Conservation (phyloP, 2,329 filamentous ascomycete genomes). For the Calonectria pseudoturangicola region DNA sequence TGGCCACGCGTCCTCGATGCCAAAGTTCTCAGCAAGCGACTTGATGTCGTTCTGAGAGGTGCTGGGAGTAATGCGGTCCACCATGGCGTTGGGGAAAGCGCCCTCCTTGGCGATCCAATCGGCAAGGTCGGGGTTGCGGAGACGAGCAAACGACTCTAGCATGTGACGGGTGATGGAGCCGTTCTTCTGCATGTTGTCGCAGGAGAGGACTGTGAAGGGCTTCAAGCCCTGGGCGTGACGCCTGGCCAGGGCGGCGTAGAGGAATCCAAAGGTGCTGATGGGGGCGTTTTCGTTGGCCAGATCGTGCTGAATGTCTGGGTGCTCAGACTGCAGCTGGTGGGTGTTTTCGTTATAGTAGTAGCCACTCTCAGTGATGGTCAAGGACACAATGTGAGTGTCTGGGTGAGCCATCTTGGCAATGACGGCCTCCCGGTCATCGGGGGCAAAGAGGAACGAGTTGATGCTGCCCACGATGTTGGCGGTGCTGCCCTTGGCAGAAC, state of each 20-base stretch:
- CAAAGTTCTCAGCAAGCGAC: constrained; percentile 65
- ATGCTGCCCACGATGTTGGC: constrained; percentile 71
- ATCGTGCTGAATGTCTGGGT: constrained; percentile 70
- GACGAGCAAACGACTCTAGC: constrained; percentile 69
- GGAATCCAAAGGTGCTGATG: constrained; percentile 70
- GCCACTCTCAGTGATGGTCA: constrained; percentile 74
- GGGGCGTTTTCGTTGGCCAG: constrained; percentile 65
- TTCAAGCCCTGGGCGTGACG: constrained; percentile 67
- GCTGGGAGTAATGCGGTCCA: constrained; percentile 73
- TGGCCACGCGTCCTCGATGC: constrained; percentile 70
- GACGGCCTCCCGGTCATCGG: constrained; percentile 70
- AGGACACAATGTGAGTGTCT: constrained; percentile 72
- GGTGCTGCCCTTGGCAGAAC: constrained; percentile 69
- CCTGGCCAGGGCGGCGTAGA: constrained; percentile 69
- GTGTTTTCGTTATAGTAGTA: constrained; percentile 76
- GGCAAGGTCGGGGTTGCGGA: constrained; percentile 67
- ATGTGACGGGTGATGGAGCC: constrained; percentile 71
- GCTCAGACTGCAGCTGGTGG: constrained; percentile 69
- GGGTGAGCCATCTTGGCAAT: constrained; percentile 73
- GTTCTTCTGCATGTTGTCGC: constrained; percentile 76
- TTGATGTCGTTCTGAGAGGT: constrained; percentile 67
- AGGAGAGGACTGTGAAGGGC: constrained; percentile 73
- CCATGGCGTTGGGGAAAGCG: constrained; percentile 73
- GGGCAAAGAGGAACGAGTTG: constrained; percentile 71
- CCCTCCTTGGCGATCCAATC: constrained; percentile 69